Evolutionary conservation across 768 basidiomycete genomes (phyloP), one percentile per base, ranked within the genome.

Genomic region (Russula brevipes): DNA sequence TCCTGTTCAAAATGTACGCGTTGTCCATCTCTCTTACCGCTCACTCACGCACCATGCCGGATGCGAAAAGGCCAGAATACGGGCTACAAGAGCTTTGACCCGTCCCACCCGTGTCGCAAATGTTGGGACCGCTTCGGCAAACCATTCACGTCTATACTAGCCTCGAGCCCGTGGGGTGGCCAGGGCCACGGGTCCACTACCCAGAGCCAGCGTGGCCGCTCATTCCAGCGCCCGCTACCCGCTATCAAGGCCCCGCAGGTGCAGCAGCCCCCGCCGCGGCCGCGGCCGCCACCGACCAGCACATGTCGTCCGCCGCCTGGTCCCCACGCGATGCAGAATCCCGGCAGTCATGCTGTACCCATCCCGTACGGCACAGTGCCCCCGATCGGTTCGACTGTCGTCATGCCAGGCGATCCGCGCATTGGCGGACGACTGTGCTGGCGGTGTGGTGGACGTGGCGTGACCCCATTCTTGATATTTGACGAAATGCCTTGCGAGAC

Each of bases 81-180:
- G 0, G 90, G 91, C 2, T 92, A 85, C 74, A 89, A 89, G 72
- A 76, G 80, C 60, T 76, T 75, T 42, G 88, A 91, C 71, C 87
- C 88, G 0, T 70, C 77, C 1, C 76, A 83, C 60, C 87, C 89
- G 6, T 91, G 91, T 70, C 77, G 78, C 61, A 82, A 81, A 60
- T 93, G 91, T 75, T 93, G 90, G 91, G 75, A 79, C 6, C 85
- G 84, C 67, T 86, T 86, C 72, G 79, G 80, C 0, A 84, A 81
- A 66, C 76, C 80, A 0, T 92, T 85, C 72, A 69, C 76, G 0
- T 87, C 87, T 3, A 81, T 87, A 5, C 73, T 91, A 16, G 76
- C 79, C 0, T 85, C 84, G 68, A 79, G 81, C 56, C 66, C 78
- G 11, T 80, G 82, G 77, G 66, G 57, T 30, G n/a, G 33, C 10